These are phyloP conservation scores for Macrocystidia cucumis DNA, from an alignment of 1,284 basidiomycete species.

Conservation along the genomic window DNA sequence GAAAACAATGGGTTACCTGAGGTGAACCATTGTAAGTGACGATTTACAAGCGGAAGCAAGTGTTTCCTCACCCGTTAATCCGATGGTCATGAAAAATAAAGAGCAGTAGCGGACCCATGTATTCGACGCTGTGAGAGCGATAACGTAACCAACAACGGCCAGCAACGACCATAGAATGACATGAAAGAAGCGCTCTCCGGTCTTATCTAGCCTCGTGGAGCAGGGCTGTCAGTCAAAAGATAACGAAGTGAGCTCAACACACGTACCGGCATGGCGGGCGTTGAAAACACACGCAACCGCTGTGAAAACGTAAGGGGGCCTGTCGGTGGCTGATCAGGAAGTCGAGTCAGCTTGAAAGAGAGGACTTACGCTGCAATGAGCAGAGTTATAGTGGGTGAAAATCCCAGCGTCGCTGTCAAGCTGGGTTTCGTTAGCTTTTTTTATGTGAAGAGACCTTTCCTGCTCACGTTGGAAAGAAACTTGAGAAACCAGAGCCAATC, in stretches of 20 bases:
- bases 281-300: neutral
- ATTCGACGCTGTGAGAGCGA: neutral
- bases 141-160: neutral
- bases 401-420: conserved; percentile 60
- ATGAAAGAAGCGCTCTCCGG: neutral
- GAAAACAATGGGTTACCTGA: conserved; percentile 50
- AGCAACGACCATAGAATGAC: neutral
- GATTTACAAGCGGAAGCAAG: neutral
- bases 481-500: conserved; percentile 62
- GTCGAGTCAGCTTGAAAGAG: neutral
- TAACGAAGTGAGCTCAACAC: neutral
- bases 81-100: conserved; percentile 42
- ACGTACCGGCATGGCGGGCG: conserved; percentile 1
- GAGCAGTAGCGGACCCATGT: neutral
- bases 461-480: conserved; percentile 66
- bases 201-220: conserved; percentile 12
- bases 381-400: conserved; percentile 48
- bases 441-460: neutral
- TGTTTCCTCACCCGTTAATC: conserved; percentile 44
- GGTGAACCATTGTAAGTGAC: neutral
- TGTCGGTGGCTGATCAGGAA: neutral
- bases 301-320: neutral
- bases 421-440: conserved; percentile 20
- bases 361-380: conserved; percentile 53
- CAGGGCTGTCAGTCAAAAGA: neutral